These are phyloP conservation scores for Hevea brasiliensis DNA, from an alignment of 345 rosid species.

Conservation along the genomic window DNA sequence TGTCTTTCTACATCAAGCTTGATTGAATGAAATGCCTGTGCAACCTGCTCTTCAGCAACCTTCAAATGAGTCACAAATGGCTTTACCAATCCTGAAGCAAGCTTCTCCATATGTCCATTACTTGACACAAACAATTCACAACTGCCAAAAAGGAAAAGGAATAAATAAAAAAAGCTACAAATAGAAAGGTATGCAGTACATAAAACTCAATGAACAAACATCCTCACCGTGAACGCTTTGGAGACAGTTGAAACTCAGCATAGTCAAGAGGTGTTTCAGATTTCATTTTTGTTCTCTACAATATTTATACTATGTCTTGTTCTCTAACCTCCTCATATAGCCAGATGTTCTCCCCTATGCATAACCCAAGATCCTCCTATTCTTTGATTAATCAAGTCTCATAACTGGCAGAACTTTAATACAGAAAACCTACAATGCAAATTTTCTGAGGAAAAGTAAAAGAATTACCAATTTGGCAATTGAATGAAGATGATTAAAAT, in stretches of 20 bases:
- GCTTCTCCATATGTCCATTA: slow-evolving; percentile 70
- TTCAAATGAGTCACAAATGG: slow-evolving; percentile 88
- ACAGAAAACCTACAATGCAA: slow-evolving; percentile 3
- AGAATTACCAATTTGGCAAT: slow-evolving; percentile 5
- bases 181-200: slow-evolving; percentile 4
- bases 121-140: slow-evolving; percentile 83
- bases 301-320: slow-evolving; percentile 24
- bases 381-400: slow-evolving; percentile 14
- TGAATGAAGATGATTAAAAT: background rate
- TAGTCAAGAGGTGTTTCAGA: slow-evolving; percentile 65
- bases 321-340: slow-evolving; percentile 32
- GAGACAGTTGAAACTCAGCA: slow-evolving; percentile 88
- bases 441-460: slow-evolving; percentile 11
- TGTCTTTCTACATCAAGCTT: slow-evolving; percentile 65
- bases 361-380: slow-evolving; percentile 17
- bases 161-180: slow-evolving; percentile 10
- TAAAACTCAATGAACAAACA: slow-evolving; percentile 13
- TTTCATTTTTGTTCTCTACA: slow-evolving; percentile 53
- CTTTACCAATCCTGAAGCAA: slow-evolving; percentile 85
- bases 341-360: slow-evolving; percentile 10
- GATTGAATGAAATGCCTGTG: slow-evolving; percentile 54
- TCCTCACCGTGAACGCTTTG: slow-evolving; percentile 71
- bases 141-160: slow-evolving; percentile 43
- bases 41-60: slow-evolving; percentile 82
- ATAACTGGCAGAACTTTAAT: slow-evolving; percentile 19